phyloP scores from a whole-genome alignment of 805 yeast species.

The Kuraishia cidri region DNA sequence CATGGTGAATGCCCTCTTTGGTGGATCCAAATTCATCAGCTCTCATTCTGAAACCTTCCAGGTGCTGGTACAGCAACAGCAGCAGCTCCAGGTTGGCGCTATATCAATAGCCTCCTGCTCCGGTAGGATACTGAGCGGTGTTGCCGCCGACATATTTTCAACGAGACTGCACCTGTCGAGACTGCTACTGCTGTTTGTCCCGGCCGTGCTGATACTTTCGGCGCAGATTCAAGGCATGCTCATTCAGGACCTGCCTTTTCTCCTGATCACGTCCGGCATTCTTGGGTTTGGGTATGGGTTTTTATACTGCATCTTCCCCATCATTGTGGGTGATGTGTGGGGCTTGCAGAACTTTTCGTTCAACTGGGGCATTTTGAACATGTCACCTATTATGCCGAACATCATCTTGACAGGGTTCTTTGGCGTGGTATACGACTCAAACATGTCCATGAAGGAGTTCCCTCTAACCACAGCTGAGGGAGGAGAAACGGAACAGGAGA shows the following conservation, averaged over 20 bases:
- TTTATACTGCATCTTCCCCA: slow-evolving; percentile 64
- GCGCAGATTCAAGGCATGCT: slow-evolving; percentile 42
- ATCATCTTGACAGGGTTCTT: slow-evolving; percentile 51
- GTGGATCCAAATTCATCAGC: slow-evolving; percentile 10
- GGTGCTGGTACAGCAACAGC: slow-evolving; percentile 35
- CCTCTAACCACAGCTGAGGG: background rate
- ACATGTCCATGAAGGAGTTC: slow-evolving; percentile 11
- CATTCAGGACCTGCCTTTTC: slow-evolving; percentile 19
- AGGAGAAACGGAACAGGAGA: no score
- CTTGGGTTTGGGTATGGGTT: slow-evolving; percentile 70
- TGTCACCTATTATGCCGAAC: slow-evolving; percentile 59
- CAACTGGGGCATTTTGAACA: slow-evolving; percentile 66
- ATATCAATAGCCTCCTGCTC: slow-evolving; percentile 57
- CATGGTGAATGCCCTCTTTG: slow-evolving; percentile 43
- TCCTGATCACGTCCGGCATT: slow-evolving; percentile 44
- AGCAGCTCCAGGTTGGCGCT: slow-evolving; percentile 67
- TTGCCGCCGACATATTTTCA: slow-evolving; percentile 51
- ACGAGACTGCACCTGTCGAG: slow-evolving; percentile 25
- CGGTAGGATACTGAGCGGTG: slow-evolving; percentile 60
- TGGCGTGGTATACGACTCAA: slow-evolving; percentile 54
- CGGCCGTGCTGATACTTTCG: slow-evolving; percentile 33
- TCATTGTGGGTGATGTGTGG: slow-evolving; percentile 66
- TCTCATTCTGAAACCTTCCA: slow-evolving; percentile 8
- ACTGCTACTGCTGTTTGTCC: slow-evolving; percentile 42
- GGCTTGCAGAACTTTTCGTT: slow-evolving; percentile 61